Base-by-base conservation (phyloP, 2,329 filamentous ascomycete species). In the Sordariomycetes sp. region DNA sequence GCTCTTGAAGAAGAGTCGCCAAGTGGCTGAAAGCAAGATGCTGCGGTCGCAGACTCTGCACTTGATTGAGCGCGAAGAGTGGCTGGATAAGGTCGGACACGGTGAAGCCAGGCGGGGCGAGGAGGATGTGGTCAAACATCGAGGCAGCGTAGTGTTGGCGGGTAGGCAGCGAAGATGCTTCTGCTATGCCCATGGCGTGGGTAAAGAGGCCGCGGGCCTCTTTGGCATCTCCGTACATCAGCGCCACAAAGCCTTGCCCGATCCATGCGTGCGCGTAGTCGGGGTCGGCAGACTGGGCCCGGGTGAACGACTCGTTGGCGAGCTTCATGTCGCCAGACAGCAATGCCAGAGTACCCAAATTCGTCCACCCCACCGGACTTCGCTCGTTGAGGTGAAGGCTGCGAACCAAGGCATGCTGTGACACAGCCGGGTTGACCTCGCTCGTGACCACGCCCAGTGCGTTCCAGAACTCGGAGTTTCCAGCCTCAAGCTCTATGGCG, bases 391-490 rank as follows among this genome's bases (percentile, higher is more conserved):
- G 66, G 55, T 93, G 84, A n/a, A 98, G 57, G 45, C 88, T 94
- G 45, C 93, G 73, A 10, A 94, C 82, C 47, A 98, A 90, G 0
- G 92, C 79, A 55, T 98, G 93, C 55, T 98, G 92, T 0, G 92
- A 79, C 3, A 98, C 85, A 37, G 82, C 79, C 0, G 88, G 82
- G 49, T 85, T 95, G 44, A 95, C 70, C 30, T 77, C 76, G 42
- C 86, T 88, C 3, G 92, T 95, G 18, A 85, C 86, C 4, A 96
- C 86, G 32, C 90, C 92, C 3, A 98, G 70, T 0, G 92, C 82
- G 51, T 96, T 96, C 92, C 92, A 98, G 55, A 96, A 96, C 45
- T 96, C 90, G 0, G 86, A 68, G 51, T 96, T 98, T 33, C 87
- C 85, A 6, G 88, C 84, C 57, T 98, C 93, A 2, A 95, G 69